Conservation (phyloP, 805 yeast species). For the Wickerhamiella alocasiicola region DNA sequence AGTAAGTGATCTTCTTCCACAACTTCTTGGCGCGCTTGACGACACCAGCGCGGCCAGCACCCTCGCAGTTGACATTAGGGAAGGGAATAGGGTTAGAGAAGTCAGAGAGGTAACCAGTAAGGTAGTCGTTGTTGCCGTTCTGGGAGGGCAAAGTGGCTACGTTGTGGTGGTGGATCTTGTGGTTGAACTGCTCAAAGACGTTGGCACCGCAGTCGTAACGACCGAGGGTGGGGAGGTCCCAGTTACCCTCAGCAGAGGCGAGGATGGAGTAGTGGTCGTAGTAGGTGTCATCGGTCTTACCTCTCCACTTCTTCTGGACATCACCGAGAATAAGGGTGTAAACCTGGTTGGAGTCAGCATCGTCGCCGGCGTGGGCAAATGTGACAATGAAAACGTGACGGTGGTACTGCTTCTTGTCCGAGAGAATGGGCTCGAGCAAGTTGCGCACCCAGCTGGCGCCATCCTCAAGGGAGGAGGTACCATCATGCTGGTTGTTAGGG, state of each 20-base stretch:
- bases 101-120: slow-evolving; percentile 21
- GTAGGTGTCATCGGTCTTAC: slow-evolving; percentile 36
- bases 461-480: slow-evolving; percentile 37
- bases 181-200: slow-evolving; percentile 34
- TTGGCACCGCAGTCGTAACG: slow-evolving; percentile 41
- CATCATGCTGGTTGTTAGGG: slow-evolving; percentile 44
- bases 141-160: slow-evolving; percentile 14
- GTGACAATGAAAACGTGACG: slow-evolving; percentile 38
- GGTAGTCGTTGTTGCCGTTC: slow-evolving; percentile 22
- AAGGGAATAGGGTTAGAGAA: slow-evolving; percentile 17
- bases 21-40: slow-evolving; percentile 20
- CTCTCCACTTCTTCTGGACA: slow-evolving; percentile 32
- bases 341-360: slow-evolving; percentile 35
- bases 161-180: slow-evolving; percentile 21
- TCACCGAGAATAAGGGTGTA: slow-evolving; percentile 38
- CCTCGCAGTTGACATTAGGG: slow-evolving; percentile 26
- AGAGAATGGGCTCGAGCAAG: slow-evolving; percentile 31
- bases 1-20: slow-evolving; percentile 23
- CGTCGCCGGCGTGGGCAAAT: slow-evolving; percentile 39
- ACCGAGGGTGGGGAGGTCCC: slow-evolving; percentile 38
- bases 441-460: slow-evolving; percentile 37
- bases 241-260: slow-evolving; percentile 40
- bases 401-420: slow-evolving; percentile 33
- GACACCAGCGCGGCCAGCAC: slow-evolving; percentile 23
- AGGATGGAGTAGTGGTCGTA: slow-evolving; percentile 42